Evolutionary conservation across 495 filamentous ascomycete species (phyloP).

Genomic region (Penicillium cosmopolitanum): DNA sequence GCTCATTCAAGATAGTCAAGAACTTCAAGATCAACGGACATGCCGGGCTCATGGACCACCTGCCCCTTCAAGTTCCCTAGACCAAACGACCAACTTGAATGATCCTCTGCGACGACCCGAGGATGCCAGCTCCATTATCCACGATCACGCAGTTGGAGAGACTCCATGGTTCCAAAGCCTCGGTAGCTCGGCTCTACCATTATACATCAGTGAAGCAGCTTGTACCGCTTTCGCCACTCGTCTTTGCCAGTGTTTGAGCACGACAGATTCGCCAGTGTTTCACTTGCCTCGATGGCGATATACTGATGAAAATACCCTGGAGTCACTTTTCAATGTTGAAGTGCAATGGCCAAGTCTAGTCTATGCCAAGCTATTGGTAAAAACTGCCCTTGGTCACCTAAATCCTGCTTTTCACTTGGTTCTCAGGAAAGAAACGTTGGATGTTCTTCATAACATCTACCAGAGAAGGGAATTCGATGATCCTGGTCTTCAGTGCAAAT

Average conservation of each 20-base stretch:
- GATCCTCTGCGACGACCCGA: constrained; percentile 3
- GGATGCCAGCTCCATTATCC: constrained; percentile 27
- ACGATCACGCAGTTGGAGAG: constrained; percentile 33
- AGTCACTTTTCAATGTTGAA: constrained; percentile 21
- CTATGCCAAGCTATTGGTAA: constrained; percentile 37
- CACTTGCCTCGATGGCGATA: constrained; percentile 39
- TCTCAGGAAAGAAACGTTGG: constrained; percentile 36
- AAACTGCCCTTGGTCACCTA: constrained; percentile 41
- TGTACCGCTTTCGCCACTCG: constrained; percentile 45
- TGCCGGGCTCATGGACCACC: constrained; percentile 17
- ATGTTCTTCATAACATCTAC: constrained; percentile 40
- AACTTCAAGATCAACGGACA: constrained; percentile 30
- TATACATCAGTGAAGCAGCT: constrained; percentile 43
- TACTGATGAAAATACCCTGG: constrained; percentile 32
- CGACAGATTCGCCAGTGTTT: constrained; percentile 29
- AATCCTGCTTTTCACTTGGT: constrained; percentile 37
- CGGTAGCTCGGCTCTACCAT: constrained; percentile 34
- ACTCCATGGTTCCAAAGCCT: constrained; percentile 43
- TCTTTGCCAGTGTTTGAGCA: constrained; percentile 39
- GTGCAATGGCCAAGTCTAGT: constrained; percentile 39
- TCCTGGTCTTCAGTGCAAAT: constrained; percentile 39
- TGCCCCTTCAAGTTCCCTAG: background rate
- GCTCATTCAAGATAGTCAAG: constrained; percentile 36
- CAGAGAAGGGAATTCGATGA: constrained; percentile 34
- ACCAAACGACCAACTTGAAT: background rate